These are phyloP conservation scores for Cordyceps farinosa DNA, from an alignment of 2,329 filamentous ascomycete species.

Conservation along the genomic window DNA sequence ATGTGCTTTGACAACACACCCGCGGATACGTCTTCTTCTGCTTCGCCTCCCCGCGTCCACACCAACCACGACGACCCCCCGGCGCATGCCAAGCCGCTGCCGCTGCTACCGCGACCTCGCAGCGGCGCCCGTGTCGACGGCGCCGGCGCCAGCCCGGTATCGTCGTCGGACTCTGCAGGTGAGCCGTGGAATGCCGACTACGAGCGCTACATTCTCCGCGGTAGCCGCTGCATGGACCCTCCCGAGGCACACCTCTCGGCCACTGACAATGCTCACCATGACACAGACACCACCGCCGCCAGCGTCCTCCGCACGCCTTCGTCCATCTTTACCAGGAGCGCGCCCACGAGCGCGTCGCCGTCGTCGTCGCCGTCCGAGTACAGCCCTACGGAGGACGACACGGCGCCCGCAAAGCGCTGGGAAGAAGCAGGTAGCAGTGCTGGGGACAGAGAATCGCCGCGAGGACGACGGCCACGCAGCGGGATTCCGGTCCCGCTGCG, in stretches of 20 bases:
- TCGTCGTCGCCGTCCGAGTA: not conserved
- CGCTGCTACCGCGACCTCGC: no score
- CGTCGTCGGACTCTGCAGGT: not conserved
- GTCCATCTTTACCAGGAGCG: not conserved
- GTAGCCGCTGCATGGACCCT: not conserved
- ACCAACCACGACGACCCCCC: no score
- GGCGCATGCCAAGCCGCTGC: no score
- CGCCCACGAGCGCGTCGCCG: not conserved
- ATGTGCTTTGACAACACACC: no score
- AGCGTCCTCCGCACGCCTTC: not conserved
- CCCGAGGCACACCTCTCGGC: not conserved
- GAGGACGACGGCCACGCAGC: not conserved
- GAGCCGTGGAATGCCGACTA: not conserved
- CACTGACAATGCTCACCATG: not conserved
- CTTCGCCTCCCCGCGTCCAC: no score
- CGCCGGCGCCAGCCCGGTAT: no score
- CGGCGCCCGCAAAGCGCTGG: not conserved
- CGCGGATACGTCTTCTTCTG: no score
- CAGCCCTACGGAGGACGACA: not conserved
- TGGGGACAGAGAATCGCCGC: no score
- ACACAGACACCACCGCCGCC: not conserved
- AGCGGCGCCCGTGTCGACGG: no score
- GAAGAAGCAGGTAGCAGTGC: not conserved
- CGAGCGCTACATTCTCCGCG: not conserved
- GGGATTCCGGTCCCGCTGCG: not conserved